phyloP scores from a whole-genome alignment of 2,329 filamentous ascomycete genomes.

The Bretziella fagacearum region DNA sequence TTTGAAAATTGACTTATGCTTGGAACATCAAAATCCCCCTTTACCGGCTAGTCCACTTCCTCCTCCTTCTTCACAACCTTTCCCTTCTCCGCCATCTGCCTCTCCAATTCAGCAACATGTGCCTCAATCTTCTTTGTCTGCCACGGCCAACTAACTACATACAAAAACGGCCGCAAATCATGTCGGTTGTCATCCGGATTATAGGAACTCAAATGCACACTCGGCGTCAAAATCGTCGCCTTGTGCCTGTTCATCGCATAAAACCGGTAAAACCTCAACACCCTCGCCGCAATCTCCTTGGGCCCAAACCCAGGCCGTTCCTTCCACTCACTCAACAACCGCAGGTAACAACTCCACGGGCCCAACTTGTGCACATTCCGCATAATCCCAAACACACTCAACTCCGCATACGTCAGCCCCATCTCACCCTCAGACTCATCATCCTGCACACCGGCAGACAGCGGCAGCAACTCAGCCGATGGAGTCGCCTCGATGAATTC shows the following conservation, averaged over 20 bases:
- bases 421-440: slow-evolving; percentile 26
- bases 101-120: slow-evolving; percentile 22
- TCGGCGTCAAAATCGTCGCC: slow-evolving; percentile 41
- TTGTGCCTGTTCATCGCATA: slow-evolving; percentile 50
- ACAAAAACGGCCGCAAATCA: slow-evolving; percentile 27
- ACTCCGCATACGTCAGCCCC: slow-evolving; percentile 27
- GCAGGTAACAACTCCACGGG: slow-evolving; percentile 26
- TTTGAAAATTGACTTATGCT: background rate
- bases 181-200: slow-evolving; percentile 26
- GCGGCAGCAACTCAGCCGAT: slow-evolving; percentile 33
- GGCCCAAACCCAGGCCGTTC: slow-evolving; percentile 20
- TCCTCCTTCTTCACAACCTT: background rate
- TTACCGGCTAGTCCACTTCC: too few relatives aligned
- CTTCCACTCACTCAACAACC: slow-evolving; percentile 25
- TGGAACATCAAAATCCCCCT: background rate
- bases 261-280: slow-evolving; percentile 28
- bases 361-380: slow-evolving; percentile 27
- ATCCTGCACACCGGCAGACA: slow-evolving; percentile 25
- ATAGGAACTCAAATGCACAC: slow-evolving; percentile 29
- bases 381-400: slow-evolving; percentile 24
- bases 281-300: slow-evolving; percentile 27
- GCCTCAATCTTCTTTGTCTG: slow-evolving; percentile 27
- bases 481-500: slow-evolving; percentile 44
- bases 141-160: slow-evolving; percentile 25
- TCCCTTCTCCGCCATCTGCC: slow-evolving; percentile 16